These are phyloP conservation scores for Ophiocordyceps unilateralis DNA, from an alignment of 2,329 filamentous ascomycete genomes.

Conservation along the genomic window DNA sequence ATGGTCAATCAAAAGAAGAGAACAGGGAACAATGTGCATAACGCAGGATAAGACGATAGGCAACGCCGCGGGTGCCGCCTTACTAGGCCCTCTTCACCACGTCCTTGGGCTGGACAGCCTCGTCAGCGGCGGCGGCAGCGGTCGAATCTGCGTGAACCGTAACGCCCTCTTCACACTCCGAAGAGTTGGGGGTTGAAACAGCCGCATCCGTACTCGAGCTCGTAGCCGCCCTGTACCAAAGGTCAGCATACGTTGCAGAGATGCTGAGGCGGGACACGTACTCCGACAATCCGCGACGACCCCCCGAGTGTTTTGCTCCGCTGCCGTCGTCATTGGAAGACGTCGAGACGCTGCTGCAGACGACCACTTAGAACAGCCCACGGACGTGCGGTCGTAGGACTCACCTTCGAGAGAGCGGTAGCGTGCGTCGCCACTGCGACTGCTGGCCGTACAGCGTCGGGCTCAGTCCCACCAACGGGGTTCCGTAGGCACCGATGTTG, in stretches of 20 bases:
- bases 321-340: constrained; percentile 13
- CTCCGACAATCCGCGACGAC: constrained; percentile 17
- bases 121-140: constrained; percentile 18
- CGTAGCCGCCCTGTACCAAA: constrained; percentile 15
- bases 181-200: constrained; percentile 22
- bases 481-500: constrained; percentile 55
- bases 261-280: constrained; percentile 13
- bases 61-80: constrained; percentile 2
- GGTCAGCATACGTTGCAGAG: constrained; percentile 14
- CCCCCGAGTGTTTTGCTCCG: constrained; percentile 12
- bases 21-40: constrained; percentile 1
- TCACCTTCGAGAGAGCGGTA: constrained; percentile 15
- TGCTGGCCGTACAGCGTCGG: constrained; percentile 19
- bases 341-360: constrained; percentile 9
- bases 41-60: constrained; percentile 1
- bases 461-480: constrained; percentile 38
- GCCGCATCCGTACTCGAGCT: constrained; percentile 23
- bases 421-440: constrained; percentile 18
- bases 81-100: constrained; percentile 12
- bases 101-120: constrained; percentile 30
- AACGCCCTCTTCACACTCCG: constrained; percentile 34
- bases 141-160: constrained; percentile 36
- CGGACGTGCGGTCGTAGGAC: constrained; percentile 1
- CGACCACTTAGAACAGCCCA: neutral
- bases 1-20: constrained; percentile 1